phyloP scores from a whole-genome alignment of 2,329 filamentous ascomycete species.

The Ascocoryne sarcoides region DNA sequence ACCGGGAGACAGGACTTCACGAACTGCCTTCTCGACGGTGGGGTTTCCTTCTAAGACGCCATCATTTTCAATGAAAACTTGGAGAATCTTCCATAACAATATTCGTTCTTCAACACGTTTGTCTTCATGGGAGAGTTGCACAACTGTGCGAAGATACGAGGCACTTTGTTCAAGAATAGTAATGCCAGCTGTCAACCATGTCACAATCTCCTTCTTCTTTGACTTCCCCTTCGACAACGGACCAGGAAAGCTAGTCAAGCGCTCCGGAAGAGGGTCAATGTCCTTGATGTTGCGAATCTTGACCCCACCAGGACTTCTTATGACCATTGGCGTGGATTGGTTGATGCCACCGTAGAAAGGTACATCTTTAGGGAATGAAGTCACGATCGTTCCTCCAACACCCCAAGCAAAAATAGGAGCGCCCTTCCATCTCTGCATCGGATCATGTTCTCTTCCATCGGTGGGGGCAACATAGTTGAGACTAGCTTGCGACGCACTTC shows the following conservation, averaged over 20 bases:
- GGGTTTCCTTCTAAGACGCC: constrained; percentile 67
- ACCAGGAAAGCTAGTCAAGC: constrained; percentile 75
- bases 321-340: constrained; percentile 64
- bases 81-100: constrained; percentile 79
- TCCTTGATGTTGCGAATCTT: constrained; percentile 70
- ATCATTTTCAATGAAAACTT: constrained; percentile 77
- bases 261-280: constrained; percentile 60
- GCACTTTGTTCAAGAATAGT: constrained; percentile 56
- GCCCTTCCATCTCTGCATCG: constrained; percentile 84
- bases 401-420: constrained; percentile 82
- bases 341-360: constrained; percentile 65
- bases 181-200: constrained; percentile 74
- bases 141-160: constrained; percentile 34
- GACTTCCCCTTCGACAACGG: constrained; percentile 80
- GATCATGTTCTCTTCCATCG: constrained; percentile 63
- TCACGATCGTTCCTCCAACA: constrained; percentile 72
- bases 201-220: constrained; percentile 87
- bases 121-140: constrained; percentile 47
- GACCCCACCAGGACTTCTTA: constrained; percentile 74
- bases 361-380: constrained; percentile 80
- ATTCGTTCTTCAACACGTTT: constrained; percentile 73
- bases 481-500: constrained; percentile 42
- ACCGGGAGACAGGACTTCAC: constrained; percentile 62
- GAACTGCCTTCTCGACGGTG: constrained; percentile 64
- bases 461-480: constrained; percentile 53